These are phyloP conservation scores for Xerocomus amazonicus DNA, from an alignment of 1,284 basidiomycete genomes.

Conservation along the genomic window DNA sequence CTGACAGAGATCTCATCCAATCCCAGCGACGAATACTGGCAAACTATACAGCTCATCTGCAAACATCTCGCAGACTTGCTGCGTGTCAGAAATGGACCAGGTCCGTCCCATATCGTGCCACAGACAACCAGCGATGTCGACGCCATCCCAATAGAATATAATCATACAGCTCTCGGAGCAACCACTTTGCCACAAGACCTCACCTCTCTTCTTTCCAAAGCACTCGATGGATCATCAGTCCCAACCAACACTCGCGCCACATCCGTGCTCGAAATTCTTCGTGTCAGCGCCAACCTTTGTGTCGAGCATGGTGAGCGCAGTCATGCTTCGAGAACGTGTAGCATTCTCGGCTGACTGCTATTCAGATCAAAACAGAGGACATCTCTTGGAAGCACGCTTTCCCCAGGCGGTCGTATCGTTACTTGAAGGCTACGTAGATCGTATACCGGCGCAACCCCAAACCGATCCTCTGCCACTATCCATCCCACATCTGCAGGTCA, in stretches of 20 bases:
- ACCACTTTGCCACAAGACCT: constrained; percentile 62
- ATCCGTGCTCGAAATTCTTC: constrained; percentile 62
- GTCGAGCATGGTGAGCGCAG: constrained; percentile 66
- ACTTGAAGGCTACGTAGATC: constrained; percentile 65
- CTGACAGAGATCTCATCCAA: constrained; percentile 36
- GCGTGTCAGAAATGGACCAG: constrained; percentile 48
- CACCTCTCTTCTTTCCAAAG: constrained; percentile 53
- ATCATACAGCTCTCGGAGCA: constrained; percentile 64
- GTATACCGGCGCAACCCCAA: constrained; percentile 41
- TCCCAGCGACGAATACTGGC: constrained; percentile 44
- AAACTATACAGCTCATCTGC: constrained; percentile 47
- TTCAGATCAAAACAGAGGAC: constrained; percentile 62
- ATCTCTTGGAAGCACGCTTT: constrained; percentile 64
- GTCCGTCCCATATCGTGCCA: constrained; percentile 30
- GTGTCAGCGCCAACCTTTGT: constrained; percentile 75
- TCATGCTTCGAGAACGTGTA: background rate
- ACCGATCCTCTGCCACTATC: constrained; percentile 48
- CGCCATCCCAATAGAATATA: constrained; percentile 48
- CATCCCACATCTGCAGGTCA: constrained; percentile 62
- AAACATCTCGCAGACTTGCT: constrained; percentile 60
- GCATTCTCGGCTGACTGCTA: constrained; percentile 2
- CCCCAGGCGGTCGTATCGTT: constrained; percentile 63
- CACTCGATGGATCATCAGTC: constrained; percentile 46
- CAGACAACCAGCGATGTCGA: constrained; percentile 11
- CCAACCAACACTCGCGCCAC: constrained; percentile 44